Conservation (phyloP, 2,329 filamentous ascomycete species). For the Cordyceps cateniannulata region DNA sequence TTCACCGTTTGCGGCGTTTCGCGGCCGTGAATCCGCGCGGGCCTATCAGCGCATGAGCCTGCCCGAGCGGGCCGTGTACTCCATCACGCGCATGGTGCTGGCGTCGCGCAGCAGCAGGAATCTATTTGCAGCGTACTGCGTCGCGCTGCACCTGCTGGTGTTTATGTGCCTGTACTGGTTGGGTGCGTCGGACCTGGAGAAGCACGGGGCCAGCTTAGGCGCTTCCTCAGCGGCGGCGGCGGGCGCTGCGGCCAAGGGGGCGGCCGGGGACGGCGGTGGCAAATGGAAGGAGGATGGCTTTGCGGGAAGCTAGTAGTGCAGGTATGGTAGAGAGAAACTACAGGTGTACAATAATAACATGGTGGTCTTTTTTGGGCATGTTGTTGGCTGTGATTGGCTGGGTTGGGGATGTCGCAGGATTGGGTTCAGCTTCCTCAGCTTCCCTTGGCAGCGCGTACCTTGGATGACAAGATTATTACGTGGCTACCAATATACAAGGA, state of each 20-base stretch:
- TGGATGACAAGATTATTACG: too few species aligned
- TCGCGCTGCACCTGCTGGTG: constrained; percentile 80
- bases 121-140: constrained; percentile 85
- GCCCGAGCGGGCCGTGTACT: constrained; percentile 84
- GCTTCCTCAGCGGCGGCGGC: constrained; percentile 39
- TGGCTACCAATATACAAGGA: not conserved
- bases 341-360: constrained; percentile 1
- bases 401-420: not conserved
- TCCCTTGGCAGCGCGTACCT: constrained; percentile 9
- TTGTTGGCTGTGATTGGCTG: not conserved
- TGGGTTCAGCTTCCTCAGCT: not conserved
- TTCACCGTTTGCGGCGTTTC: constrained; percentile 91
- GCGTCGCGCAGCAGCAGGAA: constrained; percentile 88
- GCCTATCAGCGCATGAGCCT: constrained; percentile 91
- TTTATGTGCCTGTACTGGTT: constrained; percentile 84
- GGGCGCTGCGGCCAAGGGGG: constrained; percentile 36
- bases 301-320: constrained; percentile 26
- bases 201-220: constrained; percentile 52
- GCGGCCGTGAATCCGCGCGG: constrained; percentile 83
- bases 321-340: not conserved
- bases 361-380: not conserved
- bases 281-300: constrained; percentile 62
- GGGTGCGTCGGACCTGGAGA: constrained; percentile 59
- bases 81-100: constrained; percentile 82
- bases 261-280: constrained; percentile 35